Base-by-base conservation (phyloP, 768 basidiomycete genomes). In the Kwoniella shandongensis region DNA sequence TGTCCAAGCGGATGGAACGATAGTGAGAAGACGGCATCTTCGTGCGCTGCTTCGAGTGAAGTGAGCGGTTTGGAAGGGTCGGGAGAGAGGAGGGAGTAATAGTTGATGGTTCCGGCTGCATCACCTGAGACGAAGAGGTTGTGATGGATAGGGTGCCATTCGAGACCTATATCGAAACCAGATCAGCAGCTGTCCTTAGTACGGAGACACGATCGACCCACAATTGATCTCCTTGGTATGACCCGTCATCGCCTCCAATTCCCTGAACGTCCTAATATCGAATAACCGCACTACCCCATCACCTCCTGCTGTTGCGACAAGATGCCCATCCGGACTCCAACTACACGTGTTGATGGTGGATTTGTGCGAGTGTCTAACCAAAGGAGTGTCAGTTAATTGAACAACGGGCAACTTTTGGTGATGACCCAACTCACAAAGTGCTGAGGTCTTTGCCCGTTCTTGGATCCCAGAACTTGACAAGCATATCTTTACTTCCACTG, bases 381-480 rank as follows among this genome's bases (percentile, higher is more conserved):
- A 27, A 27, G 1, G 20, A 13, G 29, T 6, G 11, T 54, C 49
- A 66, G 59, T 35, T 35, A 30, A 44, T 30, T 13, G 25, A 32
- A 32, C 32, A 32, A 13, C 18, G 11, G 25, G 11, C 44, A 29
- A 13, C n/a, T 32, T 4, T 32, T 15, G 11, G 32, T 4, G 22
- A 39, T 29, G 44, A 22, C 26, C 18, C 18, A 18, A 78, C 87
- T 59, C 74, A 93, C 92, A 97, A 78, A 0, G 93, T 96, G 4
- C 91, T 90, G 6, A 99, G 82, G 10, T 86, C 85, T 0, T 89
- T 92, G 32, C 88, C 90, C 10, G 90, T 91, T 35, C 96, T 82
- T 20, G 96, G 96, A 75, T 99, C 96, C 96, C 96, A 99, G 78
- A 99, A 99, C 70, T 98, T 98, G 78, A 98, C 91, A 66, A 91